Percentiles rank a stretch among this genome's conserved stretches.
phyloP scores from a whole-genome alignment of 495 filamentous ascomycete genomes.

The Parachaetomium inaequale region DNA sequence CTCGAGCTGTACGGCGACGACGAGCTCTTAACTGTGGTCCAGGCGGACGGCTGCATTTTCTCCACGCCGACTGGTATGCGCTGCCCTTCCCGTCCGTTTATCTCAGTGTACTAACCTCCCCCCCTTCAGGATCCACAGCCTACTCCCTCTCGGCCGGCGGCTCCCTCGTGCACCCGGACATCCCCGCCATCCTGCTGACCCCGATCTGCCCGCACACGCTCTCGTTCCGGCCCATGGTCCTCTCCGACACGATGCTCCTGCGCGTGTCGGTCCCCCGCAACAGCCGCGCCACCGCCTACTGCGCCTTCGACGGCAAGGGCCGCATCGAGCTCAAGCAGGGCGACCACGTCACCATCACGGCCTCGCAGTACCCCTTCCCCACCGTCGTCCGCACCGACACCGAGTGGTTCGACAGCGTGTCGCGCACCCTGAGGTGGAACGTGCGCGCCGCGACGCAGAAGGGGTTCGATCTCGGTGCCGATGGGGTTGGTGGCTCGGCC shows the following conservation, averaged over 20 bases:
- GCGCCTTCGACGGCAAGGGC: conserved; percentile 93
- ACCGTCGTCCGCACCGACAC: conserved; percentile 75
- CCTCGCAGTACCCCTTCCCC: conserved; percentile 92
- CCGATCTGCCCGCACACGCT: conserved; percentile 97
- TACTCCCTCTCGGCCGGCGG: conserved; percentile 96
- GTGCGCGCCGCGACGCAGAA: conserved; percentile 82
- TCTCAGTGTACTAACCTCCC: conserved; percentile 11
- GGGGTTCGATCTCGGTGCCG: conserved; percentile 56
- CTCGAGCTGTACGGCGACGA: conserved; percentile 92
- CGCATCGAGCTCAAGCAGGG: conserved; percentile 86
- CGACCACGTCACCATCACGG: conserved; percentile 91
- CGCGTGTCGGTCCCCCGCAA: conserved; percentile 79
- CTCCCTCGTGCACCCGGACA: conserved; percentile 92
- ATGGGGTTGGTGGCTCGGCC: conserved; percentile 28
- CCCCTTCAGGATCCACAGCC: conserved; percentile 68
- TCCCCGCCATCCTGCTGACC: conserved; percentile 93
- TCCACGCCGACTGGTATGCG: conserved; percentile 80
- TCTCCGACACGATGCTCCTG: conserved; percentile 89
- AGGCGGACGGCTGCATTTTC: conserved; percentile 96
- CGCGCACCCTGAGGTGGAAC: conserved; percentile 89
- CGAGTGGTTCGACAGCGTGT: conserved; percentile 95
- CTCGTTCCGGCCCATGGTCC: conserved; percentile 96
- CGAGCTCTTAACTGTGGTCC: conserved; percentile 86
- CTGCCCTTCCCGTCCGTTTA: not conserved
- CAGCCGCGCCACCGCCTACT: conserved; percentile 88